Conservation (phyloP, 495 filamentous ascomycete species). For the Amniculicola lignicola region DNA sequence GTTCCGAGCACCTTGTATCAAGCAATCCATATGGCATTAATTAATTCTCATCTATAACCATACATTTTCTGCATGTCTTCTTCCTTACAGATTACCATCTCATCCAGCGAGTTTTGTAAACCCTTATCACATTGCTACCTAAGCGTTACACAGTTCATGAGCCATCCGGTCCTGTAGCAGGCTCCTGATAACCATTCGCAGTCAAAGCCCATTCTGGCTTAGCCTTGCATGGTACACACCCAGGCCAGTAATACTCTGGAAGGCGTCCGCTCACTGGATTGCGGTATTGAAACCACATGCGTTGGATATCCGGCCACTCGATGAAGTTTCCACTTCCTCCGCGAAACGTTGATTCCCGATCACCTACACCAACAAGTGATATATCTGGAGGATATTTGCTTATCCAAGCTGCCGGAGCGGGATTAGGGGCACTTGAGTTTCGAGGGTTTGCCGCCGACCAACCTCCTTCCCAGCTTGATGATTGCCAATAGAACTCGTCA, state of each 20-base stretch:
- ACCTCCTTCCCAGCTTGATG: constrained; percentile 16
- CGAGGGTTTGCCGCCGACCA: constrained; percentile 17
- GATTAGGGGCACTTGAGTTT: constrained; percentile 11
- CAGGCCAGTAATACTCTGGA: constrained; percentile 28
- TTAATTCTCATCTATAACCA: background rate
- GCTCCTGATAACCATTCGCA: constrained; percentile 29
- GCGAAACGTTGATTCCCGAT: constrained; percentile 11
- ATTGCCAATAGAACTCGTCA: constrained; percentile 30
- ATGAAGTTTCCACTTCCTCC: constrained; percentile 18
- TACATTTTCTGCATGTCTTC: background rate
- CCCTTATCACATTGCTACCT: background rate
- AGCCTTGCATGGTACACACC: constrained; percentile 20
- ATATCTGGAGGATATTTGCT: constrained; percentile 24
- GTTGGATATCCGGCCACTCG: constrained; percentile 26
- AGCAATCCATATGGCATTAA: no score
- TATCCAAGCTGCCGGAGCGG: constrained; percentile 8
- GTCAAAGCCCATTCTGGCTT: constrained; percentile 16
- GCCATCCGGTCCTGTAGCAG: constrained; percentile 12
- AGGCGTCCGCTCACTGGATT: constrained; percentile 22
- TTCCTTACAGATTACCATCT: background rate
- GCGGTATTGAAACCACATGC: constrained; percentile 29
- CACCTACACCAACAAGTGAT: constrained; percentile 7
- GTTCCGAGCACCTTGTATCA: no score
- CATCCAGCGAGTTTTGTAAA: background rate
- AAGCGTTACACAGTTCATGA: background rate